Evolutionary conservation across 352 stramenopile genomes (phyloP).

Genomic region (Blastocystis sp.): DNA sequence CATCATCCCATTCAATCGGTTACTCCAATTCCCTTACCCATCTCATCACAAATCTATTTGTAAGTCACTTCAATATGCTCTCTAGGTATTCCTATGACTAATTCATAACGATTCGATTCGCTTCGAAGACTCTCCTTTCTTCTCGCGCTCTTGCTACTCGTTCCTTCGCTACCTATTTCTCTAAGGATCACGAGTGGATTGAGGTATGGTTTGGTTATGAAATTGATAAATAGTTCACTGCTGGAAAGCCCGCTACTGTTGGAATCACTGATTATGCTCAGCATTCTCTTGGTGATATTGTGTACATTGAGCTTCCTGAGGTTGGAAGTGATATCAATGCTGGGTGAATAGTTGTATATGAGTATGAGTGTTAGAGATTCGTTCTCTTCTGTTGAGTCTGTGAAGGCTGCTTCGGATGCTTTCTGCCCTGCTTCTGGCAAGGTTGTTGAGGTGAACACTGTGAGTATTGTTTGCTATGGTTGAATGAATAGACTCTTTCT

Average conservation of each 20-base stretch:
- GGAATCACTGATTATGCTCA: conserved; percentile 94
- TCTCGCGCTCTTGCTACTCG: conserved; percentile 19
- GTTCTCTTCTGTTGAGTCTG: conserved; percentile 91
- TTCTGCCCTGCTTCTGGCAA: conserved; percentile 82
- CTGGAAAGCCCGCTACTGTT: conserved; percentile 62
- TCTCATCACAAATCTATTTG: not conserved
- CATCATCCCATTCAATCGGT: not conserved
- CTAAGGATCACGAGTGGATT: conserved; percentile 57
- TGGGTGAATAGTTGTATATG: not conserved
- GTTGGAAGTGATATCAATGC: conserved; percentile 77
- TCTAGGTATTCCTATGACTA: conserved; percentile 29
- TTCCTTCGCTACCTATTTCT: conserved; percentile 57
- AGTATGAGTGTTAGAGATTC: conserved; percentile 66
- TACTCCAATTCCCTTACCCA: not conserved
- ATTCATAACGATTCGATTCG: conserved; percentile 21
- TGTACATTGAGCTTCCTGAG: conserved; percentile 88
- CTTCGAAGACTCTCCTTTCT: conserved; percentile 47
- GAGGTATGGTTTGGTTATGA: conserved; percentile 9
- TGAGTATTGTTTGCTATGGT: not conserved
- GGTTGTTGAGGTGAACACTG: conserved; percentile 83
- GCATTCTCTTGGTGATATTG: conserved; percentile 85
- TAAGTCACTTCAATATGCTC: conserved; percentile 37
- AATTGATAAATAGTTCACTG: conserved; percentile 30
- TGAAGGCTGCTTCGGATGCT: conserved; percentile 88
- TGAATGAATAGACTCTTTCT: conserved; percentile 45